Conservation (phyloP, 1,284 basidiomycete genomes). For the Pseudozyma thailandica region DNA sequence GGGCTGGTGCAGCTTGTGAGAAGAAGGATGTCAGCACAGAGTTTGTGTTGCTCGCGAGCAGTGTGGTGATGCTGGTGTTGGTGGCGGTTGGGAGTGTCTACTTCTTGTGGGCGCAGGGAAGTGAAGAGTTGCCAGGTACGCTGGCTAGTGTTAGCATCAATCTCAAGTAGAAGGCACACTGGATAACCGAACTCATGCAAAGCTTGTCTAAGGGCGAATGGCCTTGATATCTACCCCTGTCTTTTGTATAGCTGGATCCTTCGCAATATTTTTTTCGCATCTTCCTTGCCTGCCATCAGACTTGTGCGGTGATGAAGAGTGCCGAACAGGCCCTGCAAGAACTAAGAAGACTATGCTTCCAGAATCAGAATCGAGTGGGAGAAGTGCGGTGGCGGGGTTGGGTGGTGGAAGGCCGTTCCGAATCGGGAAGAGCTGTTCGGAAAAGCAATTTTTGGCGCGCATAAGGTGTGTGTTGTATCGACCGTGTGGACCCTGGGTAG, state of each 20-base stretch:
- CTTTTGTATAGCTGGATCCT: slow-evolving; percentile 8
- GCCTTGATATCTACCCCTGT: not conserved
- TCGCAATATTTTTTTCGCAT: too few relatives aligned
- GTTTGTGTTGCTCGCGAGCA: slow-evolving; percentile 55
- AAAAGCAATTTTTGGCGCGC: not conserved
- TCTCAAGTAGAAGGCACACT: slow-evolving; percentile 27
- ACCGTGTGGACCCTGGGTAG: too few relatives aligned
- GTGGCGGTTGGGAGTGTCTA: slow-evolving; percentile 43
- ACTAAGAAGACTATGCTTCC: too few relatives aligned
- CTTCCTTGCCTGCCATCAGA: too few relatives aligned
- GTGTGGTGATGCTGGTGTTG: slow-evolving; percentile 46
- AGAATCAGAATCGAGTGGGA: too few relatives aligned
- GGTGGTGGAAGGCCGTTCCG: not conserved
- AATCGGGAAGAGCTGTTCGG: slow-evolving; percentile 1
- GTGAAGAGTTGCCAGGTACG: slow-evolving; percentile 54
- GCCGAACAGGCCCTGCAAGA: too few relatives aligned
- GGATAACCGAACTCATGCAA: too few relatives aligned
- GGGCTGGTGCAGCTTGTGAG: slow-evolving; percentile 63
- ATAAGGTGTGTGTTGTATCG: too few relatives aligned
- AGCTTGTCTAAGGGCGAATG: not conserved
- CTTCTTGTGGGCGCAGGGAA: slow-evolving; percentile 51
- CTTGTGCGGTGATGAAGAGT: too few relatives aligned
- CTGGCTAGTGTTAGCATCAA: slow-evolving; percentile 57
- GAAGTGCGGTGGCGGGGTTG: not conserved
- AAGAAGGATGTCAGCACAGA: slow-evolving; percentile 60